Conservation (phyloP, 108 stramenopile genomes). For the Nitzschia sp. region DNA sequence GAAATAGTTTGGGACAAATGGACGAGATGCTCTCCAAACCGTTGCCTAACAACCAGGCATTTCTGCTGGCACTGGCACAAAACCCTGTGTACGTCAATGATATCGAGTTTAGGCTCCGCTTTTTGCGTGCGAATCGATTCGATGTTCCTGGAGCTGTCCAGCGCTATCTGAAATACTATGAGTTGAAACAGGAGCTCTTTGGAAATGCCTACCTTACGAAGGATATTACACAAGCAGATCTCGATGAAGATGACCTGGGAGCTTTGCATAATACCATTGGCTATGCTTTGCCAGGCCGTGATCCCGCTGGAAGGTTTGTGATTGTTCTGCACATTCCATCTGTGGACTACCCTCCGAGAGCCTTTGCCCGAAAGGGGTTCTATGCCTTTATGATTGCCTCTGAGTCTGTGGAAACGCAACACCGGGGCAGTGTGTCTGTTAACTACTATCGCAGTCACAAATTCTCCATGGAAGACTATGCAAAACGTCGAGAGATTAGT, state of each 20-base stretch:
- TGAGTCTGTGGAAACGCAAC: slow-evolving; percentile 20
- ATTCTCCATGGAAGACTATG: neutral
- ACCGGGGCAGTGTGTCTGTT: slow-evolving; percentile 1
- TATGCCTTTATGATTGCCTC: slow-evolving; percentile 13
- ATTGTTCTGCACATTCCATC: neutral
- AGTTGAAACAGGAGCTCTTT: slow-evolving; percentile 39
- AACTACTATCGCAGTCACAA: slow-evolving; percentile 8
- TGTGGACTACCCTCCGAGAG: neutral
- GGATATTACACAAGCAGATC: slow-evolving; percentile 25
- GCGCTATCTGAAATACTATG: slow-evolving; percentile 21
- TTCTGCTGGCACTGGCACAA: neutral
- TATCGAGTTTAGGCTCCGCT: slow-evolving; percentile 29
- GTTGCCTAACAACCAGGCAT: neutral
- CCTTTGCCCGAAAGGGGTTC: slow-evolving; percentile 4
- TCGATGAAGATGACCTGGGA: slow-evolving; percentile 26
- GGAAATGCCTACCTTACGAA: slow-evolving; percentile 25
- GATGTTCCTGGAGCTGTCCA: slow-evolving; percentile 16
- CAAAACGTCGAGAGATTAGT: slow-evolving; percentile 11
- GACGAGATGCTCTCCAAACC: neutral
- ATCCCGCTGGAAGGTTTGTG: slow-evolving; percentile 13
- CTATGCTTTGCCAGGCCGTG: slow-evolving; percentile 2
- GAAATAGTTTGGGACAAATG: neutral
- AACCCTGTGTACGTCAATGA: slow-evolving; percentile 23
- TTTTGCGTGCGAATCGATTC: slow-evolving; percentile 34
- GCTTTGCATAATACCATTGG: neutral